Evolutionary conservation across 2,329 filamentous ascomycete genomes (phyloP).

Genomic region (Akanthomyces dipterigenus): DNA sequence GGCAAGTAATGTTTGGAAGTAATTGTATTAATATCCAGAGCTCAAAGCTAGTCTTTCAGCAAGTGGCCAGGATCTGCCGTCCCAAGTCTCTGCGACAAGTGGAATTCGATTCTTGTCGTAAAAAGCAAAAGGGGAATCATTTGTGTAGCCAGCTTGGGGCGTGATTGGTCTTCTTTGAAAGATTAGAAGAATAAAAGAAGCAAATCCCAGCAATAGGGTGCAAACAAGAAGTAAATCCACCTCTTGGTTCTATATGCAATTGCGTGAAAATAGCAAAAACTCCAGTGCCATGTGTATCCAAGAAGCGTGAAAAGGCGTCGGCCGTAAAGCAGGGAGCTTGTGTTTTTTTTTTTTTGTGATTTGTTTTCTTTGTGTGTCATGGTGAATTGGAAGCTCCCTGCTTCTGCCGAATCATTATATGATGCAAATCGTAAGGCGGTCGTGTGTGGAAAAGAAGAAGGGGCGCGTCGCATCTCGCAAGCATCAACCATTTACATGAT

Average conservation of each 20-base stretch:
- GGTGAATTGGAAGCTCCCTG: background rate
- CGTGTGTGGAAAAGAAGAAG: background rate
- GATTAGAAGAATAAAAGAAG: background rate
- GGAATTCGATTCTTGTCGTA: background rate
- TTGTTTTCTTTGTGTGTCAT: background rate
- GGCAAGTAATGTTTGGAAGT: background rate
- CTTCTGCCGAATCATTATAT: constrained; percentile 8
- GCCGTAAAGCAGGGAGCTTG: constrained; percentile 1
- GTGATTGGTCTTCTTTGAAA: background rate
- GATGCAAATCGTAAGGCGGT: constrained; percentile 1
- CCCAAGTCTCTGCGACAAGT: constrained; percentile 3
- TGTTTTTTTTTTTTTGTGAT: background rate
- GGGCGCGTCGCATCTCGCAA: background rate
- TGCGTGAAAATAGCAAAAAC: background rate
- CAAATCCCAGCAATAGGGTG: background rate
- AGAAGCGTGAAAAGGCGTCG: background rate
- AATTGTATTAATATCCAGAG: background rate
- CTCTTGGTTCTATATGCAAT: background rate
- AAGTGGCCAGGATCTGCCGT: background rate
- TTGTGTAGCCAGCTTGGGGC: constrained; percentile 1
- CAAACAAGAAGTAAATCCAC: background rate
- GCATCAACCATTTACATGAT: background rate
- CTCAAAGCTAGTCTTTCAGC: background rate
- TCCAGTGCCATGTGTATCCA: constrained; percentile 6
- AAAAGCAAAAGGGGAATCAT: constrained; percentile 7